Evolutionary conservation across 2,329 filamentous ascomycete species (phyloP), one percentile per base, ranked within the genome.

Genomic region (Cadophora sp.): DNA sequence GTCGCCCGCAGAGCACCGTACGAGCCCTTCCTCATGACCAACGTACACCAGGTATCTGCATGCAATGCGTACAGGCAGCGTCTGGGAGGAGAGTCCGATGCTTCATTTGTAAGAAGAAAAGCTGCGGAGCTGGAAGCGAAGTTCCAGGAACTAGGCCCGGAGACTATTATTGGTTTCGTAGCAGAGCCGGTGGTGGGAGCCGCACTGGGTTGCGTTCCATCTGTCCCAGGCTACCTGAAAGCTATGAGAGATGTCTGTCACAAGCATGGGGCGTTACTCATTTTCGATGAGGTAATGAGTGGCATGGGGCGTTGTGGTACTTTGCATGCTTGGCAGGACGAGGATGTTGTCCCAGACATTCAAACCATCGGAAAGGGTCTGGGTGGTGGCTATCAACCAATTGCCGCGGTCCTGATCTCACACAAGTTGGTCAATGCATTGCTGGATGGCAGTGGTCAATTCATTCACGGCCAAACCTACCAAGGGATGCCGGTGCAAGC

Each of bases 281-380:
- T 95, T 56, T 79, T 95, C 0, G 93, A 96, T 74, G 92, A 95
- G 75, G 82, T 91, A 66, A 90, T 91, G 87, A 85, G 83, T 69
- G 86, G 86, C 4, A 83, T 84, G 79, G 86, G 86, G 11, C 80
- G 86, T 1, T 80, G 79, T 3, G 85, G 85, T 3, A 83, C 78
- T 68, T 74, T 89, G 73, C 83, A 90, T 80, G 83, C 85, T 16
- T 88, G 84, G 84, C 81, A 87, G 72, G 79, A 83, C 40, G 82
- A 86, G 61, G 81, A 78, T 14, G 80, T 85, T 7, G 80, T 81
- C 4, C 90, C 90, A 0, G 90, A 92, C 73, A 83, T 93, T 4
- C 85, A 90, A 76, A 87, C 88, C 0, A 79, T 91, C 11, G 91
- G 88, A 0, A 92, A 93, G 76, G 88, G 87, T 0, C 81, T 92